Base-by-base conservation (phyloP, 352 stramenopile species). In the Globisporangium middletonii region DNA sequence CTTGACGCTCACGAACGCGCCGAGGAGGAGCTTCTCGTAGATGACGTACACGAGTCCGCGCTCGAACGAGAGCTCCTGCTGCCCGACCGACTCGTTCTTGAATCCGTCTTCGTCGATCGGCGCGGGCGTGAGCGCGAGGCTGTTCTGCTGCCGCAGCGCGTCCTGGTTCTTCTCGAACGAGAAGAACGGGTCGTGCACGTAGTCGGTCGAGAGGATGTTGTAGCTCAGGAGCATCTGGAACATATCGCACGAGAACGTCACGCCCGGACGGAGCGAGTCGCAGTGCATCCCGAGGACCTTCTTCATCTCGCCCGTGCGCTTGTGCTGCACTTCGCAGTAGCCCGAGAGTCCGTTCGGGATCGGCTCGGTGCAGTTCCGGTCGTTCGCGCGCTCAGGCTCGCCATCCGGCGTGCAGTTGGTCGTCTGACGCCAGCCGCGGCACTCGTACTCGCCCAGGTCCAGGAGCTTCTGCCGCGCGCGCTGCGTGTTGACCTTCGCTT, bases 261-360 rank as follows among this genome's bases (percentile, higher is more conserved):
- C 69, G 12, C 74, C 64, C 0, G 50, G 11, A 0, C 71, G 68
- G 18, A 86, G 53, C 42, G 75, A 87, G 50, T 86, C 64, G 53
- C 79, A 89, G 65, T 85, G 73, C 72, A 85, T 83, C 30, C 68
- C 62, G 65, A 89, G 69, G 0, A 87, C 77, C 13, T 64, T 68
- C 8, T 63, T 59, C 19, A 67, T 42, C 27, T 57, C 66, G 4
- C 66, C 66, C 0, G 61, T 77, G 13, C 26, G 30, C 23, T 60
- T 67, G 51, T 83, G 70, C 11, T 63, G 67, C 4, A 88, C 57
- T 33, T 75, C 63, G 41, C 78, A 88, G 49, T 60, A 88, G 5
- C 78, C 78, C 9, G 64, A 71, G 53, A 79, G 67, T 19, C 63
- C 68, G 42, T 68, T 53, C 23, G 58, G 59, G 16, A 87, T 72